These are phyloP conservation scores for Emmonsia crescens DNA, from an alignment of 2,329 filamentous ascomycete species.

Conservation along the genomic window DNA sequence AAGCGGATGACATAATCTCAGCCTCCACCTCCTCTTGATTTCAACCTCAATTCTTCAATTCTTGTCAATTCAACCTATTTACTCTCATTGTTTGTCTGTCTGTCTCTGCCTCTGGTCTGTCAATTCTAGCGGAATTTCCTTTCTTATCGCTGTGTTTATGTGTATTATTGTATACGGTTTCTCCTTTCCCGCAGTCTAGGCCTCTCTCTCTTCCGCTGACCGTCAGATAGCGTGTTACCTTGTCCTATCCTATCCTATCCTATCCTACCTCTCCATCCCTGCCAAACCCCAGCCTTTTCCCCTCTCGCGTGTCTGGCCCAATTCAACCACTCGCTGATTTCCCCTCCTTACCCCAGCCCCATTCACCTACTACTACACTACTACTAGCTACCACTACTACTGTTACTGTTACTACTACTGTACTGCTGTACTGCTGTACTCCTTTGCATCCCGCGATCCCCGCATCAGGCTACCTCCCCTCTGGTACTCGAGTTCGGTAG, in stretches of 20 bases:
- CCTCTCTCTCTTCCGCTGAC: neutral
- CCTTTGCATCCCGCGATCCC: neutral
- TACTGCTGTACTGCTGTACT: neutral
- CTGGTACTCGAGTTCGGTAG: neutral
- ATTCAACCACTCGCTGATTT: neutral
- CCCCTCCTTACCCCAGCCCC: neutral
- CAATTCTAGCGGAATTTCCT: neutral
- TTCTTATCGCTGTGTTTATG: constrained; percentile 1
- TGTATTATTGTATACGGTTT: neutral
- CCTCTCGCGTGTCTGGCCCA: neutral
- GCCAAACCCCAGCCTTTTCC: neutral
- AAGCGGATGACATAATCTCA: neutral
- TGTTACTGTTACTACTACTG: neutral
- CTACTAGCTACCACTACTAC: neutral
- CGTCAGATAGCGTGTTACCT: neutral
- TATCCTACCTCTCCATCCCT: neutral
- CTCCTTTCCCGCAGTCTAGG: neutral
- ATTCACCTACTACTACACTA: neutral
- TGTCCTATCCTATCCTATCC: neutral
- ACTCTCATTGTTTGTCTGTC: neutral
- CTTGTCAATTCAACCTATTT: neutral
- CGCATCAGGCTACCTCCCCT: neutral
- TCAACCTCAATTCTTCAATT: neutral
- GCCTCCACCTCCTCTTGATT: constrained; percentile 2
- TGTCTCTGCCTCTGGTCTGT: neutral